These are phyloP conservation scores for Purpureocillium takamizusanense DNA, from an alignment of 2,329 filamentous ascomycete species.

Conservation along the genomic window DNA sequence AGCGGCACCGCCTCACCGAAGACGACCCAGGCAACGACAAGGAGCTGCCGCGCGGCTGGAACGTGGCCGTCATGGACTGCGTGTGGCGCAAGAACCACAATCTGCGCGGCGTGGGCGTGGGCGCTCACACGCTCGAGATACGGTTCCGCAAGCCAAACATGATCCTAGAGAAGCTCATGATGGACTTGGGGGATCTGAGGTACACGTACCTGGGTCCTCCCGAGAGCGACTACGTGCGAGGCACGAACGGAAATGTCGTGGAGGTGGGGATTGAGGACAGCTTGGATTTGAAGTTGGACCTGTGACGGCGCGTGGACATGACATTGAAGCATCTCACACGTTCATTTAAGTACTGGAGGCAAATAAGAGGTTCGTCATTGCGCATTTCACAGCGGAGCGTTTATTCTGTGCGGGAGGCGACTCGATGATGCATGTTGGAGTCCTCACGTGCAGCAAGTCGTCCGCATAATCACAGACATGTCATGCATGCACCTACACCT, in stretches of 20 bases:
- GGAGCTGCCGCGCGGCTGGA: slow-evolving; percentile 38
- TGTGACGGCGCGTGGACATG: too few relatives aligned
- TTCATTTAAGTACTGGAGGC: too few relatives aligned
- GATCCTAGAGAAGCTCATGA: slow-evolving; percentile 25
- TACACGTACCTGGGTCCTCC: slow-evolving; percentile 26
- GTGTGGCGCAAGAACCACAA: slow-evolving; percentile 36
- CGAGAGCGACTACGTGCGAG: slow-evolving; percentile 14
- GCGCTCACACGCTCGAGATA: slow-evolving; percentile 19
- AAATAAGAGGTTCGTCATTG: too few relatives aligned
- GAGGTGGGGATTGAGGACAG: slow-evolving; percentile 2
- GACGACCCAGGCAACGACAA: slow-evolving; percentile 14
- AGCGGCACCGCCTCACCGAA: slow-evolving; percentile 20
- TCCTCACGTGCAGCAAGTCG: too few relatives aligned
- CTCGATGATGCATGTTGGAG: too few relatives aligned
- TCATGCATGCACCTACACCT: too few relatives aligned
- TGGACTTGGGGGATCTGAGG: slow-evolving; percentile 21
- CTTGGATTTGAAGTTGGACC: slow-evolving; percentile 3
- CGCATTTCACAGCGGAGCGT: too few relatives aligned
- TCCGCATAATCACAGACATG: too few relatives aligned
- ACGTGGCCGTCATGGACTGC: slow-evolving; percentile 35
- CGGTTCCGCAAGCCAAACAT: slow-evolving; percentile 22
- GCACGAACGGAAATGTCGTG: not conserved
- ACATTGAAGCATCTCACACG: too few relatives aligned
- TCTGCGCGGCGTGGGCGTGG: slow-evolving; percentile 12
- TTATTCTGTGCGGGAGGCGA: too few relatives aligned